Percentiles rank a stretch among this genome's conserved stretches.
Conservation (phyloP, 2,329 filamentous ascomycete species). For the Clonostachys chloroleuca region DNA sequence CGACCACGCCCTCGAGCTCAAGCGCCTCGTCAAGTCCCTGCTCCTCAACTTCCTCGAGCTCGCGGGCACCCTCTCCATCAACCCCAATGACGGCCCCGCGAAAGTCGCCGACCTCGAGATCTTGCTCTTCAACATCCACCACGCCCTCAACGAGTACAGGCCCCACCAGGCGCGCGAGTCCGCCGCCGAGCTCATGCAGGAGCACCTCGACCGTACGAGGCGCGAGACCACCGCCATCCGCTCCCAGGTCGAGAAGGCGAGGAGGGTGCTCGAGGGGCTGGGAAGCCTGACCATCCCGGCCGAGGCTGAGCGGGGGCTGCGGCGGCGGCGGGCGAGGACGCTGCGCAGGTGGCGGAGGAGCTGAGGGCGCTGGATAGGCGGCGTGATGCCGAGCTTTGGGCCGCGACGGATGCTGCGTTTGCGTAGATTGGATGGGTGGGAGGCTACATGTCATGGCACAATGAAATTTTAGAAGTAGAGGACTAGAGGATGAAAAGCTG, state of each 20-base stretch:
- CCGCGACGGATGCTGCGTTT: constrained; percentile 33
- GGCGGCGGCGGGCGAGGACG: background rate
- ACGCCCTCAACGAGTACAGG: constrained; percentile 89
- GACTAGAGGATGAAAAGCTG: too few relatives aligned
- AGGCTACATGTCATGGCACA: background rate
- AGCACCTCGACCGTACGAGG: constrained; percentile 67
- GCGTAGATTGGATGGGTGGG: constrained; percentile 11
- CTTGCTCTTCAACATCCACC: constrained; percentile 86
- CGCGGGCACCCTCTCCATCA: constrained; percentile 41
- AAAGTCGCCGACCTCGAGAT: constrained; percentile 78
- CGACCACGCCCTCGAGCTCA: constrained; percentile 64
- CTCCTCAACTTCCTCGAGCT: constrained; percentile 88
- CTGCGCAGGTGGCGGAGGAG: constrained; percentile 4
- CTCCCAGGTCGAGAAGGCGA: constrained; percentile 67
- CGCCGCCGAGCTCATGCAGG: constrained; percentile 82
- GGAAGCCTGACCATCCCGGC: constrained; percentile 34
- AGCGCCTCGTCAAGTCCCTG: constrained; percentile 76
- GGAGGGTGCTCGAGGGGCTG: constrained; percentile 67
- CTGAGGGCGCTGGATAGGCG: constrained; percentile 10
- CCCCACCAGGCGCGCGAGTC: constrained; percentile 90
- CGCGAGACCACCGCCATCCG: constrained; percentile 69
- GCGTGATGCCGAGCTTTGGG: constrained; percentile 32
- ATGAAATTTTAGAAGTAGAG: too few relatives aligned
- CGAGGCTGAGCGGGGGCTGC: constrained; percentile 1
- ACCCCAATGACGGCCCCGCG: constrained; percentile 47